Percentiles rank a stretch among this genome's conserved stretches.
Conservation (phyloP, 257 asterid species). For the Gentiana macrophylla region DNA sequence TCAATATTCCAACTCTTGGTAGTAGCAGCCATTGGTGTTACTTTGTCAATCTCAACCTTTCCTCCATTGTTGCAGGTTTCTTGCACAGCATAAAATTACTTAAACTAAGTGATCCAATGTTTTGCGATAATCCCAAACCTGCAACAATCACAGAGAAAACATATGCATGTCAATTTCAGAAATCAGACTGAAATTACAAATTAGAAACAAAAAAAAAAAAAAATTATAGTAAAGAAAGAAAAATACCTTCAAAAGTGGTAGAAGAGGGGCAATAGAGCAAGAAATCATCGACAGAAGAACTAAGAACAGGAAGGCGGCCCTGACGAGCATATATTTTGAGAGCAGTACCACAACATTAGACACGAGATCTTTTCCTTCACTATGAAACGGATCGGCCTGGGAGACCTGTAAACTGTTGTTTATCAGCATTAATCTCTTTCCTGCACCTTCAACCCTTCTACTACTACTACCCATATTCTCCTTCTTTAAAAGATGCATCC, state of each 20-base stretch:
- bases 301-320: conserved; percentile 84
- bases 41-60: no score
- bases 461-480: conserved; percentile 50
- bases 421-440: conserved; percentile 58
- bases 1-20: no score
- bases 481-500: conserved; percentile 75
- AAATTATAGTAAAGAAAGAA: no score
- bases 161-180: no score
- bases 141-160: no score
- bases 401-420: conserved; percentile 72
- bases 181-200: no score
- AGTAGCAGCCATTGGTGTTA: no score
- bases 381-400: conserved; percentile 88
- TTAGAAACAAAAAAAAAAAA: no score
- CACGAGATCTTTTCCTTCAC: conserved; percentile 71
- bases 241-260: conserved; percentile 61
- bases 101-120: no score
- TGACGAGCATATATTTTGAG: conserved; percentile 78
- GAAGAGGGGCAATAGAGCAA: conserved; percentile 65
- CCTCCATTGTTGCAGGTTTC: no score
- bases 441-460: conserved; percentile 35
- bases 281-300: conserved; percentile 53
- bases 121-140: no score
- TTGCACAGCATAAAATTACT: no score
- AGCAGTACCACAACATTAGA: conserved; percentile 64